Conservation (phyloP, 306 rosid genomes). For the Mimosa pudica region DNA sequence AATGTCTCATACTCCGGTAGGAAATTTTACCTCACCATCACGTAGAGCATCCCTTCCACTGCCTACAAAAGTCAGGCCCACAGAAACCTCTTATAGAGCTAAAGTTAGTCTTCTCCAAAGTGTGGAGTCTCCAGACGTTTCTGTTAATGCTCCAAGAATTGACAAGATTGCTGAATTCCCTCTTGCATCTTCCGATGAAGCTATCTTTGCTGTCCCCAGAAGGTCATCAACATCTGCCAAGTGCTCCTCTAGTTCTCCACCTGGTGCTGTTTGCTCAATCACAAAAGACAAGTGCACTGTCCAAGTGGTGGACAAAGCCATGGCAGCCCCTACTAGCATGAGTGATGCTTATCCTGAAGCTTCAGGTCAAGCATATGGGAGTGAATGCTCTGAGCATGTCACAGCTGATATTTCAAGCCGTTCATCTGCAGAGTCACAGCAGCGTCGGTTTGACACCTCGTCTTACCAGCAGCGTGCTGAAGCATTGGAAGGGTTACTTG, state of each 20-base stretch:
- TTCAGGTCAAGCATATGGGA: slow-evolving; percentile 39
- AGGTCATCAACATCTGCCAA: slow-evolving; percentile 51
- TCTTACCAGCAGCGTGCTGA: slow-evolving; percentile 89
- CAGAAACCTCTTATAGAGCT: slow-evolving; percentile 48
- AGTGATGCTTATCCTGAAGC: slow-evolving; percentile 46
- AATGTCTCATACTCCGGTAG: slow-evolving; percentile 38
- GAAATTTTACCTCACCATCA: slow-evolving; percentile 42
- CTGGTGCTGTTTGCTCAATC: slow-evolving; percentile 56
- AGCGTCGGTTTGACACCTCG: slow-evolving; percentile 70
- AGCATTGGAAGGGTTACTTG: slow-evolving; percentile 97
- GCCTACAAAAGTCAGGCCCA: slow-evolving; percentile 44
- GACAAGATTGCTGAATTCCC: slow-evolving; percentile 95
- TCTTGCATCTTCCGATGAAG: slow-evolving; percentile 63
- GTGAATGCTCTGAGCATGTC: slow-evolving; percentile 57
- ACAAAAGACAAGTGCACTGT: slow-evolving; percentile 87
- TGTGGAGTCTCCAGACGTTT: slow-evolving; percentile 75
- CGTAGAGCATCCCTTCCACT: slow-evolving; percentile 72
- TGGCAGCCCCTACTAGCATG: slow-evolving; percentile 42
- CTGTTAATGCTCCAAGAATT: slow-evolving; percentile 84
- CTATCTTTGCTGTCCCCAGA: slow-evolving; percentile 43
- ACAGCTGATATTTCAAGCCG: slow-evolving; percentile 68
- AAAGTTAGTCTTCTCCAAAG: slow-evolving; percentile 48
- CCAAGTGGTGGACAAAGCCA: slow-evolving; percentile 54
- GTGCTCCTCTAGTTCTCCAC: slow-evolving; percentile 53
- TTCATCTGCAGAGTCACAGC: slow-evolving; percentile 61